Base-by-base conservation (phyloP, 2,329 filamentous ascomycete species). In the Ustilaginoidea virens region DNA sequence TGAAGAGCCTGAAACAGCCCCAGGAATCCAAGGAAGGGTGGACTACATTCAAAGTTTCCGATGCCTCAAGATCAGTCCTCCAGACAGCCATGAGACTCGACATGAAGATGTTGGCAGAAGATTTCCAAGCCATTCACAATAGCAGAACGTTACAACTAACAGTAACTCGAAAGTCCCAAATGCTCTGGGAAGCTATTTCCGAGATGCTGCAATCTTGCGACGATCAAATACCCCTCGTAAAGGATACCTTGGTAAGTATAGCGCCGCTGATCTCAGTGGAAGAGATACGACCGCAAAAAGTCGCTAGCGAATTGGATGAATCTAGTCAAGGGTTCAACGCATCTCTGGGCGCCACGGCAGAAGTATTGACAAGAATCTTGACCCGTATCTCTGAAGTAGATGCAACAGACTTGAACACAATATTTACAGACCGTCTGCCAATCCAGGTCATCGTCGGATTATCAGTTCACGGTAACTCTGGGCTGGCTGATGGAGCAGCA, bases 201-300 rank as follows among this genome's bases (percentile, higher is more conserved):
- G 66, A 72, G 11, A 70, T 93, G 23, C 94, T 86, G 78, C 78
- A 82, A 37, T 66, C 72, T 2, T 77, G 86, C 26, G 62, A 81
- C 26, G 66, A 74, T 28, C 69, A 80, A 39, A 55, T 78, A n/a
- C 63, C 72, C 5, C 59, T 94, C n/a, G 81, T 82, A 1, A 75
- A 70, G 27, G 70, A 72, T 20, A 75, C 87, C 39, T 50, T 94
- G 3, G 60, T 75, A 26, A 80, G 80, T 7, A 73, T 80, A 7
- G 63, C 71, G 29, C 68, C 72, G 2, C 59, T 94, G 1, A 69
- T 82, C 13, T 74, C 77, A 0, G 60, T 93, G 13, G 86, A 94
- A 48, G 69, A 72, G 31, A 76, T 93, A 32, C 60, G 66, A 12
- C 63, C 66, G 0, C 58, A 55, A 8, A 67, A 69, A 44, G 60